phyloP scores from a whole-genome alignment of 495 filamentous ascomycete species.

The Penicillium turbatum region DNA sequence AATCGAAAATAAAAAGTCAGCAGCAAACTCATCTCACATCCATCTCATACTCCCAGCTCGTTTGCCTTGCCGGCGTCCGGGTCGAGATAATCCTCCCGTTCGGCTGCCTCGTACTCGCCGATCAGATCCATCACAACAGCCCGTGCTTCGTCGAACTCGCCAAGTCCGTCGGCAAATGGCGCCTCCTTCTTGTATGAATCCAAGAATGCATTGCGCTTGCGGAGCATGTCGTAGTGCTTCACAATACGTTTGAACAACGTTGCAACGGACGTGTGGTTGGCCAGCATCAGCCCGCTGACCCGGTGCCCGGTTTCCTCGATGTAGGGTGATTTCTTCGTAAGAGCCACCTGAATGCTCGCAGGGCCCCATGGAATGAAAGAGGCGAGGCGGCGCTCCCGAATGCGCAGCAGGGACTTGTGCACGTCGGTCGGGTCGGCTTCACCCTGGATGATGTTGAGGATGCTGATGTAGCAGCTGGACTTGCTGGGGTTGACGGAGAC shows the following conservation, averaged over 20 bases:
- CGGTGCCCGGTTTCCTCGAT: constrained; percentile 72
- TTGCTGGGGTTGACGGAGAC: constrained; percentile 93
- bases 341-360: constrained; percentile 91
- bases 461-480: constrained; percentile 97
- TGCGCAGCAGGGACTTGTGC: constrained; percentile 94
- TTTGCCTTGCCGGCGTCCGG: constrained; percentile 55
- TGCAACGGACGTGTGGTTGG: constrained; percentile 96
- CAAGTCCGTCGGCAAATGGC: constrained; percentile 83
- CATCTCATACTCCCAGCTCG: constrained; percentile 31
- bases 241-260: constrained; percentile 95
- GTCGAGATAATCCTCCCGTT: constrained; percentile 81
- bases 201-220: constrained; percentile 94
- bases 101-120: constrained; percentile 92
- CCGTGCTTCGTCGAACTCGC: constrained; percentile 90
- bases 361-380: constrained; percentile 99
- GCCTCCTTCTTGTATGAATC: constrained; percentile 93
- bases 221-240: constrained; percentile 81
- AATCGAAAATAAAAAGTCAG: constrained; percentile 6
- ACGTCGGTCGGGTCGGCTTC: constrained; percentile 96
- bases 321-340: constrained; percentile 95
- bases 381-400: constrained; percentile 87
- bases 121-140: constrained; percentile 86
- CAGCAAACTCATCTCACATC: constrained; percentile 3
- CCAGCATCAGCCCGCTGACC: constrained; percentile 94
- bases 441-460: constrained; percentile 97